Percentiles rank a stretch among this genome's conserved stretches.
Evolutionary conservation across 768 basidiomycete genomes (phyloP).

Genomic region (Pulveroboletus frians): DNA sequence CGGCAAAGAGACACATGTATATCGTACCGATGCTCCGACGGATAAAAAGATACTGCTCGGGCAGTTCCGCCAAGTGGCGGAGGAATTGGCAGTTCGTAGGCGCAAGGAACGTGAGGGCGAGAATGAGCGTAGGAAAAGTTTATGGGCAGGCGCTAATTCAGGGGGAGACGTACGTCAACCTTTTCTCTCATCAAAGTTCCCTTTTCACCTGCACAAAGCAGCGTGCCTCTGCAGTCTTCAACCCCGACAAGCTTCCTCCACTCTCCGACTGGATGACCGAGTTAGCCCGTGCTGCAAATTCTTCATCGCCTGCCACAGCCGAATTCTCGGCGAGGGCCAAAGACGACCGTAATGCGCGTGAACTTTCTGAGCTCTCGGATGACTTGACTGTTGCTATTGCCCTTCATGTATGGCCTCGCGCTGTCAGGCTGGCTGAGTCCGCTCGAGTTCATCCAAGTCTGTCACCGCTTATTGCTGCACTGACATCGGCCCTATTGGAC

Average conservation of each 20-base stretch:
- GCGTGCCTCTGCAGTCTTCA: slow-evolving; percentile 32
- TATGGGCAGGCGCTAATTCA: slow-evolving; percentile 51
- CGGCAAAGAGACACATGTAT: slow-evolving; percentile 92
- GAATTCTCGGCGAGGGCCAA: slow-evolving; percentile 62
- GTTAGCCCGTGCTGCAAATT: slow-evolving; percentile 51
- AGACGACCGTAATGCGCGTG: slow-evolving; percentile 76
- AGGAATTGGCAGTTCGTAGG: slow-evolving; percentile 82
- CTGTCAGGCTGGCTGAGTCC: slow-evolving; percentile 78
- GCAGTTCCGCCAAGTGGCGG: slow-evolving; percentile 88
- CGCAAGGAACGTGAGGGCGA: slow-evolving; percentile 93
- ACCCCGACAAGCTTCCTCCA: slow-evolving; percentile 44
- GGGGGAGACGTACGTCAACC: slow-evolving; percentile 35
- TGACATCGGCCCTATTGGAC: slow-evolving; percentile 65
- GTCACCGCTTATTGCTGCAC: slow-evolving; percentile 55
- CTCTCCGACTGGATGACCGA: slow-evolving; percentile 77
- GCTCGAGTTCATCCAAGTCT: slow-evolving; percentile 69
- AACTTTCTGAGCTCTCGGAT: slow-evolving; percentile 88
- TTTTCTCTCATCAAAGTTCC: neutral
- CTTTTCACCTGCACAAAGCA: slow-evolving; percentile 13
- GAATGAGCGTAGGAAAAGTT: slow-evolving; percentile 79
- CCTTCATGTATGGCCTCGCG: slow-evolving; percentile 81
- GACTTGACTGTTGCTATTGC: slow-evolving; percentile 89
- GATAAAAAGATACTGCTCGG: slow-evolving; percentile 85
- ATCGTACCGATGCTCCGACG: slow-evolving; percentile 70
- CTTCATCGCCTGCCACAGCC: slow-evolving; percentile 23